Conservation (phyloP, 164 flowering plant species). For the Vitis amurensis region DNA sequence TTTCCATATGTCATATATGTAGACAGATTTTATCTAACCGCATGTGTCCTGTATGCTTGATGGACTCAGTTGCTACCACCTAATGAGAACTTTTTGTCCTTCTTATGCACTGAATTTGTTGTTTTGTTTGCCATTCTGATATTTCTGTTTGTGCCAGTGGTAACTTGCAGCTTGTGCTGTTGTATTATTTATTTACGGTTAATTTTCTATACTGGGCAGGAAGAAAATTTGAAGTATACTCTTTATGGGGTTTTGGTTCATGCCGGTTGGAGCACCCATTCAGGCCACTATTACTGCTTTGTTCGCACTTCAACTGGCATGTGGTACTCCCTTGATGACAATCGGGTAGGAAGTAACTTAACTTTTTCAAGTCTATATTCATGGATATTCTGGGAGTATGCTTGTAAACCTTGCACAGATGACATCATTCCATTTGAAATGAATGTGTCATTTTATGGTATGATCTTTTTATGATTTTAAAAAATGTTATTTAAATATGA, state of each 20-base stretch:
- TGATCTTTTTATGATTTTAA: too few species aligned
- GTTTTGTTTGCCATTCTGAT: not conserved
- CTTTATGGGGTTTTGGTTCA: constrained; percentile 96
- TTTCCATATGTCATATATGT: too few species aligned
- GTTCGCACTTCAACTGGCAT: constrained; percentile 91
- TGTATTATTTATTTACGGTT: not conserved
- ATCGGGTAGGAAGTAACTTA: constrained; percentile 49
- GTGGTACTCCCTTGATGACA: constrained; percentile 96
- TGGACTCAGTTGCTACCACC: not conserved
- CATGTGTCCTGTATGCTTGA: too few species aligned
- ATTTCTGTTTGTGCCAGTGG: not conserved
- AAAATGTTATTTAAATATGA: too few species aligned
- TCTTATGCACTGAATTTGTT: not conserved
- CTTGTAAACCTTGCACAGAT: too few species aligned
- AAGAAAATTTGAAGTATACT: constrained; percentile 76
- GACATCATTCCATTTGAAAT: too few species aligned
- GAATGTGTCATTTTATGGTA: too few species aligned
- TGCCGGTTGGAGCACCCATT: constrained; percentile 82
- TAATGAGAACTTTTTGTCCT: not conserved
- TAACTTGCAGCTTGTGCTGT: not conserved
- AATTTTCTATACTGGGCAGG: constrained; percentile 39
- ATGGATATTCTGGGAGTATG: not conserved
- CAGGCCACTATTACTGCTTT: constrained; percentile 89
- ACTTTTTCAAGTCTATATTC: not conserved
- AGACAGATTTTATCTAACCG: too few species aligned